Percentiles rank a stretch among this genome's conserved stretches.
phyloP scores from a whole-genome alignment of 2,329 filamentous ascomycete species.

The Chaetomiaceae sp. region DNA sequence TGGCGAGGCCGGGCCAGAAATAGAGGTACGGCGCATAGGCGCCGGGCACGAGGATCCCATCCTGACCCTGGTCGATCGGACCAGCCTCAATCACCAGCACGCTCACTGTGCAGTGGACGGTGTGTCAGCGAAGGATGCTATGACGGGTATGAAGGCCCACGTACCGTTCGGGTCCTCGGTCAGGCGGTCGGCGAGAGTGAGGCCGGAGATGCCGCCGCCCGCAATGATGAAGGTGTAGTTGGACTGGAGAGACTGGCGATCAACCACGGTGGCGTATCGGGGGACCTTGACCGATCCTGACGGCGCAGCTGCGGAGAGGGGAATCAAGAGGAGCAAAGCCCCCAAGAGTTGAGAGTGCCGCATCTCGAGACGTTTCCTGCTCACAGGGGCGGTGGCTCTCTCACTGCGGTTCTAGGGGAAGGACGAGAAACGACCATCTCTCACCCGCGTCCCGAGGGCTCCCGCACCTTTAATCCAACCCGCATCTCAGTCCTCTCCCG shows the following conservation, averaged over 20 bases:
- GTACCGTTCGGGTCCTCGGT: constrained; percentile 27
- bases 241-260: constrained; percentile 9
- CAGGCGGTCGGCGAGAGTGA: constrained; percentile 29
- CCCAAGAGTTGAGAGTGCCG: constrained; percentile 3
- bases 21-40: constrained; percentile 29
- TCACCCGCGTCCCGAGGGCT: not conserved
- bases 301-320: constrained; percentile 8
- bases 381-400: no score
- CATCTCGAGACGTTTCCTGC: not conserved
- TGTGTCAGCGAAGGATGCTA: not conserved
- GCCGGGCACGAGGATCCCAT: constrained; percentile 30
- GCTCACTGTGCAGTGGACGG: constrained; percentile 17
- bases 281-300: constrained; percentile 8
- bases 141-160: no score
- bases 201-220: constrained; percentile 28
- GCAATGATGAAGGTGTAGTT: constrained; percentile 28
- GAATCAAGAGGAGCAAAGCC: constrained; percentile 6
- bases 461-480: not conserved
- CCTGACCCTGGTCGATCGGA: constrained; percentile 27
- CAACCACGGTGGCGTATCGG: constrained; percentile 22
- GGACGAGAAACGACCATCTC: not conserved
- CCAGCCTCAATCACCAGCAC: constrained; percentile 31
- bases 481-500: no score
- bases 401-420: not conserved
- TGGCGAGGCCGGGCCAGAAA: constrained; percentile 29